These are phyloP conservation scores for Dryadomyces sulphureus DNA, from an alignment of 2,329 filamentous ascomycete genomes.

Conservation along the genomic window DNA sequence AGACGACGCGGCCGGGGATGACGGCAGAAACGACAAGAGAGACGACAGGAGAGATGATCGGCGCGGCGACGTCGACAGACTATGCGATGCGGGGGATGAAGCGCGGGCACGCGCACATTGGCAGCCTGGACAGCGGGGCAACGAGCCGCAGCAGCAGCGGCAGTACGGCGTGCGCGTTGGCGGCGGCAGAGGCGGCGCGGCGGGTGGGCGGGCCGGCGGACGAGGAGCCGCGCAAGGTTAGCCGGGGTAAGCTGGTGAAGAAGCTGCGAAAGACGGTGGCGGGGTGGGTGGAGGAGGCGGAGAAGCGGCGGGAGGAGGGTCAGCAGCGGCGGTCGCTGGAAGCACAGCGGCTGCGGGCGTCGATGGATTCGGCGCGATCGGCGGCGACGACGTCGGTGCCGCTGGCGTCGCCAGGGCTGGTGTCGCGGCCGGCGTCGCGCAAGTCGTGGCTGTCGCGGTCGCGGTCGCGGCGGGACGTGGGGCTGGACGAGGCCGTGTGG, in stretches of 20 bases:
- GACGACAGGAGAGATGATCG: too few relatives aligned
- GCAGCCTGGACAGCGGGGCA: too few relatives aligned
- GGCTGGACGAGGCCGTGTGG: not conserved
- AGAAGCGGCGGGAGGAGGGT: not conserved
- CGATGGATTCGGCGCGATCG: not conserved
- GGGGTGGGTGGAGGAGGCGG: not conserved
- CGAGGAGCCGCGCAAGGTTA: not conserved
- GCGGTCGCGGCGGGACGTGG: not conserved
- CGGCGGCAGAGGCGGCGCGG: too few relatives aligned
- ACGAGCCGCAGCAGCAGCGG: too few relatives aligned
- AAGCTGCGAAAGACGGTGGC: slow-evolving; percentile 38
- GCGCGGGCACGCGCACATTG: too few relatives aligned
- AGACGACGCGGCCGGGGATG: not conserved
- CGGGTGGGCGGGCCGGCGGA: not conserved
- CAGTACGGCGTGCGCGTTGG: too few relatives aligned
- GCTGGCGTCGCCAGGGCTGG: too few relatives aligned
- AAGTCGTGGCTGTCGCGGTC: not conserved
- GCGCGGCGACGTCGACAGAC: too few relatives aligned
- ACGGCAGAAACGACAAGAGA: too few relatives aligned
- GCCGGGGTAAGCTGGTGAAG: slow-evolving; percentile 26
- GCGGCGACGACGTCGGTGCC: too few relatives aligned
- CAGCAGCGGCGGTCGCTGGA: not conserved
- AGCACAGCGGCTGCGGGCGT: not conserved
- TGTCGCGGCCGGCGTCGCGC: not conserved
- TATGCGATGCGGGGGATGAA: too few relatives aligned